Evolutionary conservation across 768 basidiomycete species (phyloP), one percentile per base, ranked within the genome.

Genomic region (Panaeolus papilionaceus): DNA sequence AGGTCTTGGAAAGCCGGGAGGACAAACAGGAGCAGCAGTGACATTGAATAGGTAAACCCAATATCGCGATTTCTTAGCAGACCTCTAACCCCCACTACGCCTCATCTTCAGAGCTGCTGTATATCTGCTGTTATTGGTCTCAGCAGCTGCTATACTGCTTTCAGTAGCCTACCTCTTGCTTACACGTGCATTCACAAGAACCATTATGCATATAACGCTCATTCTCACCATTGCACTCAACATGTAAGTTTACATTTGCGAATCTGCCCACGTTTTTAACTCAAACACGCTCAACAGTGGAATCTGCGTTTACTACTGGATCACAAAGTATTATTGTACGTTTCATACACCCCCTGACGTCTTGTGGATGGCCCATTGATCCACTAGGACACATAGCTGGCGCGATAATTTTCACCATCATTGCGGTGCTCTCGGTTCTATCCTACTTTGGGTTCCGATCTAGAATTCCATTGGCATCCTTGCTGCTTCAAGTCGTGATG

Each of bases 331-430:
- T 72, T 91, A 86, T 71, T 91, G 89, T 92, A 71, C 64, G 88
- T 79, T 5, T n/a, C 63, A 20, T 65, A 64, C 51, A 61, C 4
- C 28, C 64, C 61, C 64, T 28, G 3, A 38, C 49, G 11, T 7
- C 64, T 68, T 49, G 39, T 20, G 33, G 37, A 16, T 18, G 47
- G 38, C 14, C 16, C 16, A 58, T 10, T 58, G 28, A 58, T n/a
- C 5, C 54, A 2, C 20, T 20, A 49, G 62, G 47, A 38, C 63
- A 54, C 62, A 33, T 33, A 92, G 91, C 92, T 61, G 93, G 91
- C 9, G 93, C 94, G 2, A 92, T 95, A 72, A 89, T 95, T 67
- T 94, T 94, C 81, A 91, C 92, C 2, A 77, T 95, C 66, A 90
- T 95, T 67, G 92, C 93, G 0, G 68, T 94, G 37, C 75, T 95